These are phyloP conservation scores for Perilla frutescens DNA, from an alignment of 257 asterid genomes.

Conservation along the genomic window DNA sequence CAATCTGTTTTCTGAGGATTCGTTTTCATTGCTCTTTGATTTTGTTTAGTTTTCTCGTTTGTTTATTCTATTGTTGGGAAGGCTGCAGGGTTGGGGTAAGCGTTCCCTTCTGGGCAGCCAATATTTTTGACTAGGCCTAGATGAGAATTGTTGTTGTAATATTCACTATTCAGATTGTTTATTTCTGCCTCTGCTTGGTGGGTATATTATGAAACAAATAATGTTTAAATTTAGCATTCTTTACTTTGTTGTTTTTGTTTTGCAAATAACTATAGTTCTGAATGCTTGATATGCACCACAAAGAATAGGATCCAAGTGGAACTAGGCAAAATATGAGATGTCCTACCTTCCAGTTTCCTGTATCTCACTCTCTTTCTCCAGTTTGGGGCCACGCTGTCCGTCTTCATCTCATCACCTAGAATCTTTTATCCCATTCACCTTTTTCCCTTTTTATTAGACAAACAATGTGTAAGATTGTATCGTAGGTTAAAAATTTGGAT, in stretches of 20 bases:
- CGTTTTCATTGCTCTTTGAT: not conserved
- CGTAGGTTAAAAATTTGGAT: no score
- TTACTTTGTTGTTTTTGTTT: not conserved
- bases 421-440: no score
- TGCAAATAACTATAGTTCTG: no score
- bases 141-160: slow-evolving; percentile 30
- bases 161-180: slow-evolving; percentile 12
- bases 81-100: not conserved
- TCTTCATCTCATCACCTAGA: no score
- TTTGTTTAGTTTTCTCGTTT: not conserved
- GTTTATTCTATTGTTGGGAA: not conserved
- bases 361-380: no score
- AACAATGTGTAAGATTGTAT: no score
- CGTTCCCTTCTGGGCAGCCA: slow-evolving; percentile 1
- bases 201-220: not conserved
- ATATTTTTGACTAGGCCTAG: slow-evolving; percentile 22
- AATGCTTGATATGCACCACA: no score
- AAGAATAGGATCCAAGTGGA: no score
- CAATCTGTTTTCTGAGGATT: slow-evolving; percentile 24
- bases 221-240: slow-evolving; percentile 1
- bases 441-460: no score
- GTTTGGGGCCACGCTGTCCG: no score
- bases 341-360: no score
- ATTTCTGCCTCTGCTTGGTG: slow-evolving; percentile 11
- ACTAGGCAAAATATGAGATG: no score